Conservation (phyloP, 768 basidiomycete species). For the Chalciporus pseudorubinellus region DNA sequence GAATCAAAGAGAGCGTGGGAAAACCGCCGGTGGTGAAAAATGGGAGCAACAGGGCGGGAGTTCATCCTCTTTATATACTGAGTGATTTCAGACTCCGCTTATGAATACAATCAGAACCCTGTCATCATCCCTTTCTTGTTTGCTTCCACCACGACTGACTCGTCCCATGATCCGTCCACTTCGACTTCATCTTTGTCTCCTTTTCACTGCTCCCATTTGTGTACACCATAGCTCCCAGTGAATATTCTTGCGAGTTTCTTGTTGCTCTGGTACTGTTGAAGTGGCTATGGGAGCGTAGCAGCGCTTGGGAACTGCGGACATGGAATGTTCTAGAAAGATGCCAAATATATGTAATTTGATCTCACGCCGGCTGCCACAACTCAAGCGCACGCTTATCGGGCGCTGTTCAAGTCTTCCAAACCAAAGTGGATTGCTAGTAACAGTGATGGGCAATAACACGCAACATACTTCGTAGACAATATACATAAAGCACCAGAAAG, state of each 20-base stretch:
- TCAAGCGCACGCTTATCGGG: background rate
- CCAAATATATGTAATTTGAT: slow-evolving; percentile 17
- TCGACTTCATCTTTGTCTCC: background rate
- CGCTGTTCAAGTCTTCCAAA: no score
- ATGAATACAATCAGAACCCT: slow-evolving; percentile 19
- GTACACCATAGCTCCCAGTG: background rate
- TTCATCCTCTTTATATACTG: slow-evolving; percentile 27
- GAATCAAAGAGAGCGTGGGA: slow-evolving; percentile 26
- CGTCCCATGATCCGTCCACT: slow-evolving; percentile 13
- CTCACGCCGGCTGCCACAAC: slow-evolving; percentile 6
- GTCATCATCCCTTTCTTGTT: slow-evolving; percentile 14
- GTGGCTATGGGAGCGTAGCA: no score
- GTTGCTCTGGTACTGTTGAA: background rate
- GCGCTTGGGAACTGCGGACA: slow-evolving; percentile 4
- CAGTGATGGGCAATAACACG: no score
- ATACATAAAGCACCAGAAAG: background rate
- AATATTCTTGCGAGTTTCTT: background rate
- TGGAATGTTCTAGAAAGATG: slow-evolving; percentile 28
- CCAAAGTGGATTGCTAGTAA: no score
- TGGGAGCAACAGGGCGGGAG: slow-evolving; percentile 11
- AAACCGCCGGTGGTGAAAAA: slow-evolving; percentile 27
- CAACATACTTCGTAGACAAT: background rate
- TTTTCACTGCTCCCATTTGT: background rate
- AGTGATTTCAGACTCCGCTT: slow-evolving; percentile 29
- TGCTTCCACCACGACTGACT: slow-evolving; percentile 24